Conservation (phyloP, 2,329 filamentous ascomycete species). For the Talaromyces sp. region DNA sequence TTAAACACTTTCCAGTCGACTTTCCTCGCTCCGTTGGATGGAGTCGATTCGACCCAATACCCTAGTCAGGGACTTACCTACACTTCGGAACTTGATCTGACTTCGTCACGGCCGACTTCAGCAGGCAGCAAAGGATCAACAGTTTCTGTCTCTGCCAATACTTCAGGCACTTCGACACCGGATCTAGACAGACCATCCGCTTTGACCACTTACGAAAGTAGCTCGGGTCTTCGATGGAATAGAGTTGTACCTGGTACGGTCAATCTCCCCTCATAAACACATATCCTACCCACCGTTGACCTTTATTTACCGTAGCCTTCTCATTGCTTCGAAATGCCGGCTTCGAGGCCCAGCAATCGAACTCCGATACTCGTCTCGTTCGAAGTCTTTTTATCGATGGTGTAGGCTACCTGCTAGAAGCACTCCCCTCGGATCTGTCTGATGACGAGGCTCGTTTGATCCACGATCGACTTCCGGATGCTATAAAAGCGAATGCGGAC, state of each 20-base stretch:
- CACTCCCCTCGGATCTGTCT: slow-evolving; percentile 33
- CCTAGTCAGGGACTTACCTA: background rate
- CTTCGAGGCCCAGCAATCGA: slow-evolving; percentile 35
- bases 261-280: background rate
- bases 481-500: slow-evolving; percentile 20
- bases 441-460: slow-evolving; percentile 33
- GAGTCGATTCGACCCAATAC: background rate
- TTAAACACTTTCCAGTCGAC: slow-evolving; percentile 26
- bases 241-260: slow-evolving; percentile 35
- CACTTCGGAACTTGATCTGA: slow-evolving; percentile 5
- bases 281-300: background rate
- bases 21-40: slow-evolving; percentile 1
- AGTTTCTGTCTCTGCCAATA: slow-evolving; percentile 22
- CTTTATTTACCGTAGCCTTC: slow-evolving; percentile 28
- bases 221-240: slow-evolving; percentile 38
- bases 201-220: slow-evolving; percentile 29
- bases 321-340: slow-evolving; percentile 38
- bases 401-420: slow-evolving; percentile 40
- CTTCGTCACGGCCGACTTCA: slow-evolving; percentile 21
- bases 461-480: slow-evolving; percentile 29
- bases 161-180: slow-evolving; percentile 18
- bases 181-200: slow-evolving; percentile 8
- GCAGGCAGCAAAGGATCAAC: slow-evolving; percentile 27
- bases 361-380: slow-evolving; percentile 33
- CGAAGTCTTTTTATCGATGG: slow-evolving; percentile 39